Evolutionary conservation across 2,329 filamentous ascomycete species (phyloP).

Genomic region (Penicillium paneum): DNA sequence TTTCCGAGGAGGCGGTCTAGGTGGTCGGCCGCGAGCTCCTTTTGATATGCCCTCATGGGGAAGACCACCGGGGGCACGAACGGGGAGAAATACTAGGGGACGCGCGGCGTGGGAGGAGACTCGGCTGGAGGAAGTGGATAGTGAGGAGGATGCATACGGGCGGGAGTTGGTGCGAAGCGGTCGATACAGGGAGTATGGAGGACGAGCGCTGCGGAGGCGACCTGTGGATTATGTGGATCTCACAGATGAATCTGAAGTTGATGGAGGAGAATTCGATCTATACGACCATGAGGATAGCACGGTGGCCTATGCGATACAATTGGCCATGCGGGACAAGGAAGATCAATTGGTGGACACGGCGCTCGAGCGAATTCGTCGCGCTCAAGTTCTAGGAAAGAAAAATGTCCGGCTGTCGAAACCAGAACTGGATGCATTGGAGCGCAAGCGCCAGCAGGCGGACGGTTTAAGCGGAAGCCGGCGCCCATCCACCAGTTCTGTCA

Average conservation of each 20-base stretch:
- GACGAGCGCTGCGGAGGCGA: constrained; percentile 36
- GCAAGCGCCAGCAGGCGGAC: constrained; percentile 57
- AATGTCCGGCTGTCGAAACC: constrained; percentile 77
- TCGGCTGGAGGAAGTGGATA: constrained; percentile 41
- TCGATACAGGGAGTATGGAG: constrained; percentile 32
- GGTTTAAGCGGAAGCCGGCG: constrained; percentile 17
- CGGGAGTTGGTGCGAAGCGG: constrained; percentile 24
- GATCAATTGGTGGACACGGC: constrained; percentile 74
- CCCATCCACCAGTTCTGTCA: constrained; percentile 21
- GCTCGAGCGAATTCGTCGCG: constrained; percentile 73
- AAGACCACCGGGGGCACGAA: constrained; percentile 94
- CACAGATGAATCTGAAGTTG: constrained; percentile 45
- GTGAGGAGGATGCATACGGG: constrained; percentile 42
- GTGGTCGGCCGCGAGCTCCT: constrained; percentile 99
- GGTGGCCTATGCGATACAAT: constrained; percentile 48
- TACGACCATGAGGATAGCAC: constrained; percentile 52
- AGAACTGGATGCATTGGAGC: constrained; percentile 77
- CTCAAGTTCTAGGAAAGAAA: constrained; percentile 69
- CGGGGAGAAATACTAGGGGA: constrained; percentile 59
- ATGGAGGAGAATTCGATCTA: constrained; percentile 51
- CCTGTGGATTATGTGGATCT: constrained; percentile 45
- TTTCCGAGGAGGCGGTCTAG: constrained; percentile 99
- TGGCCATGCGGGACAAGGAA: constrained; percentile 64
- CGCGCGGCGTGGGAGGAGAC: constrained; percentile 53
- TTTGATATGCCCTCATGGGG: constrained; percentile 87